Percentiles rank a stretch among this genome's conserved stretches.
These are phyloP conservation scores for Euphorbia corollata DNA, from an alignment of 441 rosid genomes.

Conservation along the genomic window DNA sequence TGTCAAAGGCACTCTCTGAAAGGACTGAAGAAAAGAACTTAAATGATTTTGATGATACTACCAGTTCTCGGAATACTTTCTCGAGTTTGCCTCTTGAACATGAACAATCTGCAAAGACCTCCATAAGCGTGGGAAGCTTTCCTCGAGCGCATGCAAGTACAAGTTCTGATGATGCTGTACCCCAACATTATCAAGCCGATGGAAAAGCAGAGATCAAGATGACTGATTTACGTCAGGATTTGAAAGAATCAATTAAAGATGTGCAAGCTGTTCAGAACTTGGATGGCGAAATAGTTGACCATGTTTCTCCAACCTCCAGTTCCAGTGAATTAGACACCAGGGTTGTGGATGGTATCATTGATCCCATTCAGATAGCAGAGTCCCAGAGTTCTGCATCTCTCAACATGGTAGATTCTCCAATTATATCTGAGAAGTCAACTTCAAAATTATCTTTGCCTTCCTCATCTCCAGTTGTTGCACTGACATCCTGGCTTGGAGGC, in stretches of 20 bases:
- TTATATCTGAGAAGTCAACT: slow-evolving; percentile 77
- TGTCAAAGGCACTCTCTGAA: slow-evolving; percentile 76
- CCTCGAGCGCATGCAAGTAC: slow-evolving; percentile 84
- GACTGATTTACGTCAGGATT: slow-evolving; percentile 38
- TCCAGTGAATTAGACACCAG: slow-evolving; percentile 45
- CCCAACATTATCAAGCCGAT: slow-evolving; percentile 37
- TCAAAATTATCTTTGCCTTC: slow-evolving; percentile 48
- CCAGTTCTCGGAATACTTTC: slow-evolving; percentile 77
- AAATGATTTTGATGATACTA: slow-evolving; percentile 67
- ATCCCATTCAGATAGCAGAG: slow-evolving; percentile 46
- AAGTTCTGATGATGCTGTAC: slow-evolving; percentile 70
- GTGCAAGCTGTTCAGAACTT: slow-evolving; percentile 42
- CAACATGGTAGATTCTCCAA: slow-evolving; percentile 61
- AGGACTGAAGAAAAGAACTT: slow-evolving; percentile 75
- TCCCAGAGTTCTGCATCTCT: slow-evolving; percentile 68
- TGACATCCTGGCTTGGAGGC: slow-evolving; percentile 84
- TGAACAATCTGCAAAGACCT: slow-evolving; percentile 76
- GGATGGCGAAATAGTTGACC: slow-evolving; percentile 46
- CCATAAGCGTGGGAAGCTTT: slow-evolving; percentile 85
- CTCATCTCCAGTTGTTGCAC: slow-evolving; percentile 68
- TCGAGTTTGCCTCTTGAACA: slow-evolving; percentile 87
- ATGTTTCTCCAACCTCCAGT: slow-evolving; percentile 45
- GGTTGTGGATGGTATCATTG: slow-evolving; percentile 33
- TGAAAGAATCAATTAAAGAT: slow-evolving; percentile 40
- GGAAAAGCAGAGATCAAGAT: slow-evolving; percentile 46